Percentiles rank a stretch among this genome's conserved stretches.
These are phyloP conservation scores for Podospora pseudopauciseta DNA, from an alignment of 495 filamentous ascomycete species.

Conservation along the genomic window DNA sequence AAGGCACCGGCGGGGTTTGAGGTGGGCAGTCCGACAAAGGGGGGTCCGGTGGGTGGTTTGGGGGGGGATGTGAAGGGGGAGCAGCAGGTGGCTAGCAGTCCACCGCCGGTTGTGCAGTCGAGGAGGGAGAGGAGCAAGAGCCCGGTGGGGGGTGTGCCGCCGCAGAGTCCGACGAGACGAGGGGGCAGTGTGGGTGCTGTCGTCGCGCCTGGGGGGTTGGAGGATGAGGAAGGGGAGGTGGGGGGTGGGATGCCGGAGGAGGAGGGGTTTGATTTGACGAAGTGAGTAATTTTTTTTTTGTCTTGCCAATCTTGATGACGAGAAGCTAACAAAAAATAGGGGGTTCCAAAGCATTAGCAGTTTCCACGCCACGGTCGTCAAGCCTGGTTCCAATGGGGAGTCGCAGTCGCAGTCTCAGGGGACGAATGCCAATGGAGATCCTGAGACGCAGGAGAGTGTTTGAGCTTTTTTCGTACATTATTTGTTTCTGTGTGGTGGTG, in stretches of 20 bases:
- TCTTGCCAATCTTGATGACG: neutral
- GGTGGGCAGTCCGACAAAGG: conserved; percentile 52
- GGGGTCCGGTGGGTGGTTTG: conserved; percentile 14
- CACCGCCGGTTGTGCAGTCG: neutral
- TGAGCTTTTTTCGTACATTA: neutral
- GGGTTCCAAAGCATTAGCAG: conserved; percentile 43
- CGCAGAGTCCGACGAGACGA: conserved; percentile 14
- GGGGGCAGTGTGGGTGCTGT: conserved; percentile 16
- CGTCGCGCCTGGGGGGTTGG: conserved; percentile 23
- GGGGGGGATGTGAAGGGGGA: neutral
- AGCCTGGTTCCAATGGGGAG: conserved; percentile 16
- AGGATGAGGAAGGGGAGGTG: conserved; percentile 16
- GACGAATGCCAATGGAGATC: neutral
- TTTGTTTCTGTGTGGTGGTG: neutral
- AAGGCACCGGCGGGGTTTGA: conserved; percentile 47
- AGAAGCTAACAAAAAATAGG: conserved; percentile 20
- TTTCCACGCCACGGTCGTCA: conserved; percentile 27
- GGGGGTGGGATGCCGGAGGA: conserved; percentile 29
- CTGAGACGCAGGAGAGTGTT: neutral
- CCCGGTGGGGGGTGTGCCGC: conserved; percentile 15
- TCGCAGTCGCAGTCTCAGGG: neutral
- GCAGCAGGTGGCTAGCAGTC: neutral
- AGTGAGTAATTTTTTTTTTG: conserved; percentile 22
- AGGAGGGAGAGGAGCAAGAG: neutral
- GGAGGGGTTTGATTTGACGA: conserved; percentile 38